Evolutionary conservation across 164 flowering plant genomes (phyloP).

Genomic region (Tetracentron sinense): DNA sequence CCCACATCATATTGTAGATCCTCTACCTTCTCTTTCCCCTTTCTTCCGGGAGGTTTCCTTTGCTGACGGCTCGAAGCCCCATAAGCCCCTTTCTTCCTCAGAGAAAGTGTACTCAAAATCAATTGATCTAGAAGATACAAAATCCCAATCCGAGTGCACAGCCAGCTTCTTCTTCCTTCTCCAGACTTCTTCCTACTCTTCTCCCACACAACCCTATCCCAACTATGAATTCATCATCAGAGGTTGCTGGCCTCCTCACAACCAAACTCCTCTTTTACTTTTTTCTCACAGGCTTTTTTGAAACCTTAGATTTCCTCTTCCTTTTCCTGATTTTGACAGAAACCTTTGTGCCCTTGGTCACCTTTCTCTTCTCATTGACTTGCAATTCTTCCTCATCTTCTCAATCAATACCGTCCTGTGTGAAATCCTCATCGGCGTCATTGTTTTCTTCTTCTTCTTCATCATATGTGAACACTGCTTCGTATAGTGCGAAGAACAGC

Average conservation of each 20-base stretch:
- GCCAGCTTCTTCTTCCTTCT: slow-evolving; percentile 17
- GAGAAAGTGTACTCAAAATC: slow-evolving; percentile 73
- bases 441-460: too few species aligned
- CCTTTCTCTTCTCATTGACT: slow-evolving; percentile 26
- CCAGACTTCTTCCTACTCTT: slow-evolving; percentile 14
- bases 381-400: slow-evolving; percentile 48
- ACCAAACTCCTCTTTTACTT: slow-evolving; percentile 25
- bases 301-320: slow-evolving; percentile 32
- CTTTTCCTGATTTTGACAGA: slow-evolving; percentile 27
- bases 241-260: slow-evolving; percentile 27
- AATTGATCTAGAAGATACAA: slow-evolving; percentile 67
- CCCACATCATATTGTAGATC: slow-evolving; percentile 39
- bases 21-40: slow-evolving; percentile 74
- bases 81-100: slow-evolving; percentile 79
- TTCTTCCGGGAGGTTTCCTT: slow-evolving; percentile 32
- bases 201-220: too few species aligned
- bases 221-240: too few species aligned
- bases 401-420: too few species aligned
- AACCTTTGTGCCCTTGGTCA: slow-evolving; percentile 23
- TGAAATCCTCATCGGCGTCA: slow-evolving; percentile 62
- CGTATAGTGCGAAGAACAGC: too few species aligned
- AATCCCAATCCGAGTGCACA: slow-evolving; percentile 56
- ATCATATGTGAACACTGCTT: too few species aligned
- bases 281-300: slow-evolving; percentile 32
- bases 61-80: slow-evolving; percentile 18